Evolutionary conservation across 73 alveolate genomes (phyloP).

Genomic region (Paramecium octaurelia): DNA sequence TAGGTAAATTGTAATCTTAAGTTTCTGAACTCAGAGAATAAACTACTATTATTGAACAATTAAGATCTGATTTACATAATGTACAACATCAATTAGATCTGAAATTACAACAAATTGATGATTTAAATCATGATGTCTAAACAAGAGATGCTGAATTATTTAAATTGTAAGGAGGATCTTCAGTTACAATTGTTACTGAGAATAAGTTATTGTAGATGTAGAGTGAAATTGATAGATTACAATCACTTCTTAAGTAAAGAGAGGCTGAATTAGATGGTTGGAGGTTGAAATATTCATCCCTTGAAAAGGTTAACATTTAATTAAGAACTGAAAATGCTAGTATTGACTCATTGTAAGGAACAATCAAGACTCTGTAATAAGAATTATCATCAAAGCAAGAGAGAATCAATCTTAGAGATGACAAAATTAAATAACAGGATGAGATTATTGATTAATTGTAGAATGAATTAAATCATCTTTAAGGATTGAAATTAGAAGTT

Average conservation of each 20-base stretch:
- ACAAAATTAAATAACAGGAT: neutral
- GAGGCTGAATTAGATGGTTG: conserved; percentile 35
- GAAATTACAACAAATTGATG: neutral
- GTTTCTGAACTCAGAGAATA: neutral
- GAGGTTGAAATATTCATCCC: neutral
- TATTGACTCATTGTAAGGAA: neutral
- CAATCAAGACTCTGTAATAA: neutral
- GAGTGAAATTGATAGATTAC: conserved; percentile 1
- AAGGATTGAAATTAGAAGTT: neutral
- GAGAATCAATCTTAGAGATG: neutral
- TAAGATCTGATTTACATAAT: conserved; percentile 9
- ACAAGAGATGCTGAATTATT: conserved; percentile 8
- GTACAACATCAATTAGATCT: neutral
- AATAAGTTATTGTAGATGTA: neutral
- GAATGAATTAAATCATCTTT: neutral
- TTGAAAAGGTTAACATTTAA: neutral
- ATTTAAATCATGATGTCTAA: neutral
- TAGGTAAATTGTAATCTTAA: neutral
- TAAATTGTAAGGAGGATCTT: neutral
- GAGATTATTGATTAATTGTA: neutral
- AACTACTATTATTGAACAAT: neutral
- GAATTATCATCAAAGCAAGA: neutral
- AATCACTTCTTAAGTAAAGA: neutral
- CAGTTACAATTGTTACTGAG: neutral
- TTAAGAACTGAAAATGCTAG: neutral